phyloP scores from a whole-genome alignment of 257 asterid species.

The Scutellaria baicalensis region DNA sequence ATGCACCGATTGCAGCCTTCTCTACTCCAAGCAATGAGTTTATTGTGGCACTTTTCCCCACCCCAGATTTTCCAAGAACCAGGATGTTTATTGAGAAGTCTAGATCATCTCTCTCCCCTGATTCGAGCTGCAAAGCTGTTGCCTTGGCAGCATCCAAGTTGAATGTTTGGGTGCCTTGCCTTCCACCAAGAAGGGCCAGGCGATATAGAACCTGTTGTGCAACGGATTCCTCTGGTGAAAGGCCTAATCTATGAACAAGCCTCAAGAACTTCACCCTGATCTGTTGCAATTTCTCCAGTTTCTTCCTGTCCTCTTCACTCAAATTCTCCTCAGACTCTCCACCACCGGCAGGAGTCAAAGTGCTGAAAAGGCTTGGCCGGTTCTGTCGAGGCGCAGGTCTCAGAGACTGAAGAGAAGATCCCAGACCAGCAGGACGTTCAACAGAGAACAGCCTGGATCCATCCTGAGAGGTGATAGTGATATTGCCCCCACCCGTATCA shows the following conservation, averaged over 20 bases:
- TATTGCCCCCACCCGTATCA: constrained; percentile 61
- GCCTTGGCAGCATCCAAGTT: constrained; percentile 72
- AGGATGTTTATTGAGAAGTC: constrained; percentile 70
- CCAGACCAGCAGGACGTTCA: constrained; percentile 94
- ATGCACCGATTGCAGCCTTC: constrained; percentile 62
- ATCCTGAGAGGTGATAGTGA: constrained; percentile 80
- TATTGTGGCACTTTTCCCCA: constrained; percentile 90
- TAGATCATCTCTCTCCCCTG: constrained; percentile 42
- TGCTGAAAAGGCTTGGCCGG: constrained; percentile 50
- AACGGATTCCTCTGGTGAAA: constrained; percentile 68
- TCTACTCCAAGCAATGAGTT: constrained; percentile 83
- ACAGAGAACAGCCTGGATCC: constrained; percentile 90
- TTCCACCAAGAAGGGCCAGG: constrained; percentile 71
- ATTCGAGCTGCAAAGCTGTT: constrained; percentile 66
- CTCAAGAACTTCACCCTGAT: constrained; percentile 83
- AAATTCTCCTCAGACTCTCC: constrained; percentile 53
- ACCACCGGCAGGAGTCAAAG: constrained; percentile 31
- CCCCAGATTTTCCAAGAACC: constrained; percentile 90
- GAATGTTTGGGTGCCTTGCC: constrained; percentile 58
- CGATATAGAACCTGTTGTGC: constrained; percentile 86
- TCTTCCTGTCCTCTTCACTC: constrained; percentile 86
- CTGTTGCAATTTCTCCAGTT: constrained; percentile 70
- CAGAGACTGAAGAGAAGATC: constrained; percentile 77
- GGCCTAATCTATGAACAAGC: constrained; percentile 74
- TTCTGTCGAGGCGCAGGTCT: constrained; percentile 53